These are phyloP conservation scores for Phaeosphaeriaceae sp. DNA, from an alignment of 2,329 filamentous ascomycete genomes.

Conservation along the genomic window DNA sequence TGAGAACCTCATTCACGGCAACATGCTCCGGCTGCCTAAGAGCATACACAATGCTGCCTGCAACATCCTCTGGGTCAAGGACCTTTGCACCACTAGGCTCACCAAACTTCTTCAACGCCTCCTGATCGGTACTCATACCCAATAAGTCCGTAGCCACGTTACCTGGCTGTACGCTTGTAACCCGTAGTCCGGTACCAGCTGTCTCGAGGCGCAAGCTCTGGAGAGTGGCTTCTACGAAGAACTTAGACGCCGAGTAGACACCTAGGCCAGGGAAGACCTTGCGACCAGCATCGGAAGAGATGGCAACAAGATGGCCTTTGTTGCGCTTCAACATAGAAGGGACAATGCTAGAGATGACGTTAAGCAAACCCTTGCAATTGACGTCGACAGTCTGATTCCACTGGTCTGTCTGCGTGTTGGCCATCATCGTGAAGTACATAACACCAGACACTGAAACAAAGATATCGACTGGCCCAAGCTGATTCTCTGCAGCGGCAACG, in stretches of 20 bases:
- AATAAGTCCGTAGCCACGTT: conserved; percentile 77
- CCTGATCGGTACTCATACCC: conserved; percentile 74
- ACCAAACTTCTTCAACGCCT: conserved; percentile 80
- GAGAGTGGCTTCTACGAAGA: conserved; percentile 84
- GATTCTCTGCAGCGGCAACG: conserved; percentile 62
- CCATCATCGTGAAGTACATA: conserved; percentile 92
- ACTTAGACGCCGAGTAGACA: conserved; percentile 83
- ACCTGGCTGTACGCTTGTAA: conserved; percentile 78
- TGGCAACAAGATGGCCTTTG: conserved; percentile 76
- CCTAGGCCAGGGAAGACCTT: conserved; percentile 83
- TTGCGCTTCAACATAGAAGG: conserved; percentile 75
- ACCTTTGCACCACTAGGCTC: conserved; percentile 77
- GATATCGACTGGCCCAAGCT: conserved; percentile 77
- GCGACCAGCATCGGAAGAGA: conserved; percentile 81
- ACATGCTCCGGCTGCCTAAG: conserved; percentile 77
- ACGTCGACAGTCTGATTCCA: conserved; percentile 85
- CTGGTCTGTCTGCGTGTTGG: conserved; percentile 73
- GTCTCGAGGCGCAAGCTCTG: conserved; percentile 78
- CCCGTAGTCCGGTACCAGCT: conserved; percentile 72
- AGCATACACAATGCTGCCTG: conserved; percentile 74
- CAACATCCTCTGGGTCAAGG: conserved; percentile 75
- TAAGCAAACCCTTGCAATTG: conserved; percentile 82
- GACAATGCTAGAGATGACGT: conserved; percentile 73
- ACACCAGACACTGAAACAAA: conserved; percentile 82
- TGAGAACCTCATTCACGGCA: conserved; percentile 79